Base-by-base conservation (phyloP, 208 protist genomes). In the Acanthamoeba healyi region DNA sequence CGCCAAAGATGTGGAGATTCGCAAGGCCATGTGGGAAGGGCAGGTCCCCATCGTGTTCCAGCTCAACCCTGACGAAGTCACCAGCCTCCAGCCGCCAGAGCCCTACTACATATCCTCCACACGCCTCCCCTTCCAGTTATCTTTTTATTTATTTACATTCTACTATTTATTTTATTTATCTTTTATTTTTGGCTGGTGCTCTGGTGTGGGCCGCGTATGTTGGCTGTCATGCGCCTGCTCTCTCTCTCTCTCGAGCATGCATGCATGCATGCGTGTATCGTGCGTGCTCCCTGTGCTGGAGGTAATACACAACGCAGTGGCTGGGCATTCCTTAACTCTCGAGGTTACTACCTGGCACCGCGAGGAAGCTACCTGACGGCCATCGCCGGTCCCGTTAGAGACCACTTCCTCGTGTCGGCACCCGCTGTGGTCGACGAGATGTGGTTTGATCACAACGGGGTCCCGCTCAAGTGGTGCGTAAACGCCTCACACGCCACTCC, bases 31-130 rank as follows among this genome's bases (percentile, higher is more conserved):
- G 40, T 93, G 88, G 88, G 65, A 93, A 36, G 88, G 88, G 5
- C 46, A 81, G 26, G 44, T 93, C 19, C 88, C 88, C 29, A 63
- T 93, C 29, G 88, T 93, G 34, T 93, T 93, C 40, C 56, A 81
- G 19, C 63, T 93, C 40, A 93, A 72, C 58, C 61, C 88, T 26
- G 65, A 93, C 24, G 88, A 93, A 81, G 65, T 93, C 88, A 93
- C 88, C n/a, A 93, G 63, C 63, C 88, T 93, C 15, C 56, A 93
- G 24, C 88, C 88, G n/a, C 88, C 88, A 34, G 88, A 93, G n/a
- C 88, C 88, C 19, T 93, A 63, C 42, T 93, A 93, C 49, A 70
- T 90, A 90, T 70, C 49, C 84, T 89, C 32, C 24, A 22, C 12
- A 70, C 26, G 51, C 81, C 81, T 34, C 36, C 72, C 72, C 72